Evolutionary conservation across 768 basidiomycete genomes (phyloP).

Genomic region (Auriculariales sp.): DNA sequence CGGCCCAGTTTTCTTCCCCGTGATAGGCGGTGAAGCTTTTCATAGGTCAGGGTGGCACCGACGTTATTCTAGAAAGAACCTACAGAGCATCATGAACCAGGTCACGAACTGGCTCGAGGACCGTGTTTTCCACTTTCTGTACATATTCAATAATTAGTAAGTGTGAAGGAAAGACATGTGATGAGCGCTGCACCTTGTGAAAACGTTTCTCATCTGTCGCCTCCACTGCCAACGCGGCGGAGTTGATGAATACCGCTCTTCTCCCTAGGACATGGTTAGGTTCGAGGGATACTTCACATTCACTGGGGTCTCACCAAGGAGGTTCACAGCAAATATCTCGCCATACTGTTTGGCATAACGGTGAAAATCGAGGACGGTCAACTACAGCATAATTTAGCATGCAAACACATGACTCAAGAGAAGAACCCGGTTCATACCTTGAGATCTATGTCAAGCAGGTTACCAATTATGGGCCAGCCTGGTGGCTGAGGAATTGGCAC

Average conservation of each 20-base stretch:
- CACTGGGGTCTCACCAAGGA: not conserved
- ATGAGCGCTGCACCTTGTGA: too few species aligned
- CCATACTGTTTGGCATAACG: not conserved
- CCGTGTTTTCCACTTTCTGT: constrained; percentile 18
- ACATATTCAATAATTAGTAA: too few species aligned
- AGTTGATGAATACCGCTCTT: constrained; percentile 17
- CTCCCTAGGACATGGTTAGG: constrained; percentile 11
- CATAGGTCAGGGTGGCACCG: not conserved
- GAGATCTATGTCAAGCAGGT: too few species aligned
- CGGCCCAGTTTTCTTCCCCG: constrained; percentile 31
- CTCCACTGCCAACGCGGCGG: constrained; percentile 25
- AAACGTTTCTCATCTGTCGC: constrained; percentile 28
- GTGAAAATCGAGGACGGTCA: too few species aligned
- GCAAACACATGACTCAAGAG: too few species aligned
- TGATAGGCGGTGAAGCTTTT: constrained; percentile 16
- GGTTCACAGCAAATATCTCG: not conserved
- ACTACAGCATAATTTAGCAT: too few species aligned
- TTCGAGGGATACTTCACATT: not conserved
- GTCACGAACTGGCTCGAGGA: constrained; percentile 21
- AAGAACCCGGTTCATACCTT: too few species aligned
- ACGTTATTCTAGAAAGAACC: not conserved
- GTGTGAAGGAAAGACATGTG: too few species aligned
- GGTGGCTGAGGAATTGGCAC: too few species aligned
- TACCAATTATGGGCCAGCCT: too few species aligned
- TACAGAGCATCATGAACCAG: constrained; percentile 27